Evolutionary conservation across 495 filamentous ascomycete genomes (phyloP).

Genomic region (Aspergillus nanangensis): DNA sequence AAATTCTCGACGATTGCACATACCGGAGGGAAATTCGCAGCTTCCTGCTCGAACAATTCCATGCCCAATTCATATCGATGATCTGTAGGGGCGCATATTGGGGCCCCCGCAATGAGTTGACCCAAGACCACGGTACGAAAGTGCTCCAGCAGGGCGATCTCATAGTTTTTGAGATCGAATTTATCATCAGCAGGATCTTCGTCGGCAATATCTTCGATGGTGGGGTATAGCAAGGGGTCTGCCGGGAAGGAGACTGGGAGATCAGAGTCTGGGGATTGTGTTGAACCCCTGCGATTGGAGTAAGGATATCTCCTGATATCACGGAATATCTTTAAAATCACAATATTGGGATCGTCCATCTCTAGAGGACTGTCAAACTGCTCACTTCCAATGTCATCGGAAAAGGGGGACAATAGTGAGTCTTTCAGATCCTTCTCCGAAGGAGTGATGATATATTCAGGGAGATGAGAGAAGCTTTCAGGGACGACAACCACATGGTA

Average conservation of each 20-base stretch:
- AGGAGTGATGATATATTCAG: conserved; percentile 44
- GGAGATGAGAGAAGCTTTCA: conserved; percentile 48
- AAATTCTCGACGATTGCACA: too few species aligned
- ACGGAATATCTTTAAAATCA: conserved; percentile 47
- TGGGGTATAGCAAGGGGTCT: conserved; percentile 5
- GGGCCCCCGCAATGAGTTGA: conserved; percentile 25
- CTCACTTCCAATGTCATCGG: conserved; percentile 13
- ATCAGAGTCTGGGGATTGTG: conserved; percentile 33
- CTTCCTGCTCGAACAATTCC: conserved; percentile 46
- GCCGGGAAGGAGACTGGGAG: conserved; percentile 5
- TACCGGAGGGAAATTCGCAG: conserved; percentile 48
- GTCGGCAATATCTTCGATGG: conserved; percentile 7
- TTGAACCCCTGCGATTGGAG: conserved; percentile 21
- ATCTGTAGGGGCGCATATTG: neutral
- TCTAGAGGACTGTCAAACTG: conserved; percentile 19
- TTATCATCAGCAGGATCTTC: conserved; percentile 5
- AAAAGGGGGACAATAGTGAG: conserved; percentile 7
- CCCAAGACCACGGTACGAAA: conserved; percentile 41
- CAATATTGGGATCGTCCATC: conserved; percentile 36
- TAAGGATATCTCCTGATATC: conserved; percentile 34
- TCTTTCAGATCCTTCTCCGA: conserved; percentile 12
- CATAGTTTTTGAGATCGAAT: conserved; percentile 24
- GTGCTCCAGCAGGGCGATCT: conserved; percentile 35
- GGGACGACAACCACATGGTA: conserved; percentile 54
- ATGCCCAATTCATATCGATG: conserved; percentile 26